Evolutionary conservation across 495 filamentous ascomycete species (phyloP).

Genomic region (Hypoxylon lenormandii): DNA sequence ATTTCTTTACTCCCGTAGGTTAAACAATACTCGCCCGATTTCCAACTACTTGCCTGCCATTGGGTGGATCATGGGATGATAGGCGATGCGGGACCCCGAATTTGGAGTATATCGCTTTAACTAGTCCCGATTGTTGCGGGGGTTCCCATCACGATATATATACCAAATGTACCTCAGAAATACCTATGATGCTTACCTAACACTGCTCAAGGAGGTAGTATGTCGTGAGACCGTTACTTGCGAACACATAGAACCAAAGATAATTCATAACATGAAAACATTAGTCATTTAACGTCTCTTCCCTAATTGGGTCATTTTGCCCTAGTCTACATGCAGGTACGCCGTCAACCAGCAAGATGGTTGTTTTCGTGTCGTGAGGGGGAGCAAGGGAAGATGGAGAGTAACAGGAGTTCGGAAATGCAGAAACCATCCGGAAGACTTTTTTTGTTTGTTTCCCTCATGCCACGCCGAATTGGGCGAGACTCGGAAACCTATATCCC

Average conservation of each 20-base stretch:
- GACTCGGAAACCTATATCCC: slow-evolving; percentile 47
- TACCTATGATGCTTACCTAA: slow-evolving; percentile 28
- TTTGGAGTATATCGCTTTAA: slow-evolving; percentile 34
- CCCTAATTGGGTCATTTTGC: slow-evolving; percentile 48
- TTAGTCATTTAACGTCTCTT: slow-evolving; percentile 45
- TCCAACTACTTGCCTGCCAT: slow-evolving; percentile 9
- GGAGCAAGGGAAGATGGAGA: slow-evolving; percentile 44
- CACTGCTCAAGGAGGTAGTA: too few relatives aligned
- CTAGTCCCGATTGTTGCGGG: slow-evolving; percentile 34
- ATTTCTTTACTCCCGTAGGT: not conserved
- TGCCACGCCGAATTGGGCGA: slow-evolving; percentile 40
- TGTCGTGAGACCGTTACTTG: too few relatives aligned
- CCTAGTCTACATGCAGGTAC: slow-evolving; percentile 62
- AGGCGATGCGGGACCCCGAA: slow-evolving; percentile 18
- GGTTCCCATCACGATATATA: slow-evolving; percentile 33
- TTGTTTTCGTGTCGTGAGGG: slow-evolving; percentile 49
- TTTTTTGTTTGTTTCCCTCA: slow-evolving; percentile 49
- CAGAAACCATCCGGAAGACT: slow-evolving; percentile 55
- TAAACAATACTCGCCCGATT: not conserved
- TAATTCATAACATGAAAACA: slow-evolving; percentile 33
- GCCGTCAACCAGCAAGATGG: slow-evolving; percentile 51
- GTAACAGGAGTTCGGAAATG: slow-evolving; percentile 51
- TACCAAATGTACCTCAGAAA: not conserved
- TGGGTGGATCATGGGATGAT: slow-evolving; percentile 2
- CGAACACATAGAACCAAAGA: not conserved